Evolutionary conservation across 805 yeast genomes (phyloP).

Genomic region (Blastobotrys robertii): DNA sequence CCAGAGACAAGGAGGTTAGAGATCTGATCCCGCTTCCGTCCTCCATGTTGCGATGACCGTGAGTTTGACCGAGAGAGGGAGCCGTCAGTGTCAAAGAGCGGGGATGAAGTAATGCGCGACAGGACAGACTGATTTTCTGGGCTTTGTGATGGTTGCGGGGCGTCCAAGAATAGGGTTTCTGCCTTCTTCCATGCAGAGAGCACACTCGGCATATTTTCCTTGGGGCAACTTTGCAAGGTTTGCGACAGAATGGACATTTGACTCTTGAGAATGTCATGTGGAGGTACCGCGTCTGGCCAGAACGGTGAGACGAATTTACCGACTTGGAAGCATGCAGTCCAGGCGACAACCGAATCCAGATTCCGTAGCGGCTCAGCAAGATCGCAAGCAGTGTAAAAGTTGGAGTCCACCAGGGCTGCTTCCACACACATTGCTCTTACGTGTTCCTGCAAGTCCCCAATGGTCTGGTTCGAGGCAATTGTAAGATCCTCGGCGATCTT

Average conservation of each 20-base stretch:
- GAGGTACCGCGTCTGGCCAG: conserved; percentile 30
- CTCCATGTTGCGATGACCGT: neutral
- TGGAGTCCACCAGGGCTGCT: conserved; percentile 50
- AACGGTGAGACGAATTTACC: conserved; percentile 46
- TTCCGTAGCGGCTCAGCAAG: conserved; percentile 18
- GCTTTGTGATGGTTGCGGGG: neutral
- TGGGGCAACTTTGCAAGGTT: conserved; percentile 43
- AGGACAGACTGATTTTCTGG: neutral
- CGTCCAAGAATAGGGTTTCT: conserved; percentile 11
- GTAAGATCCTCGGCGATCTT: conserved; percentile 10
- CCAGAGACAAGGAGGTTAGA: conserved; percentile 45
- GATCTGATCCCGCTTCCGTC: conserved; percentile 33
- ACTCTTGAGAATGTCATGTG: conserved; percentile 31
- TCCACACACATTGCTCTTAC: conserved; percentile 45
- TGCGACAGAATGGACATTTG: conserved; percentile 49
- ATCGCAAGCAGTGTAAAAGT: conserved; percentile 50
- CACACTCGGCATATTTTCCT: conserved; percentile 45
- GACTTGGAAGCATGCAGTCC: conserved; percentile 71
- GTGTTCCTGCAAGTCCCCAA: conserved; percentile 7
- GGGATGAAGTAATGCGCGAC: neutral
- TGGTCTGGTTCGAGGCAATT: conserved; percentile 5
- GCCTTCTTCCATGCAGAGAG: conserved; percentile 47
- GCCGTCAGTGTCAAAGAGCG: conserved; percentile 2
- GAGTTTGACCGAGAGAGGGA: neutral
- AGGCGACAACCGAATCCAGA: conserved; percentile 26